Conservation (phyloP, 108 stramenopile genomes). For the Chaetoceros tenuissimus region DNA sequence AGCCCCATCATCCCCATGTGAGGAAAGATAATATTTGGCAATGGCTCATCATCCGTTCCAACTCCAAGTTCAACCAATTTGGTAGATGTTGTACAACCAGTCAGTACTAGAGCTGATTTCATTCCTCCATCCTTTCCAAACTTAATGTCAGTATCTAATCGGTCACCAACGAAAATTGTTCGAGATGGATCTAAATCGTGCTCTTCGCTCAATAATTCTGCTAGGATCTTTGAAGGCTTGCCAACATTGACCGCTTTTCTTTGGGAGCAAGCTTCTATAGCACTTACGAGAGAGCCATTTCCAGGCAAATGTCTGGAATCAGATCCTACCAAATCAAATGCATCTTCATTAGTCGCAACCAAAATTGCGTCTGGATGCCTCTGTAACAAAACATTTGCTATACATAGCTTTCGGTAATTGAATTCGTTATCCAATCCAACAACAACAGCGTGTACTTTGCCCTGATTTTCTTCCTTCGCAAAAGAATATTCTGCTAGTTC, state of each 20-base stretch:
- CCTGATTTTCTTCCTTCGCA: conserved; percentile 10
- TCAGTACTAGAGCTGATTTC: conserved; percentile 65
- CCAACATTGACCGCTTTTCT: conserved; percentile 67
- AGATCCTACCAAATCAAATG: conserved; percentile 60
- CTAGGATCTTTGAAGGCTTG: conserved; percentile 56
- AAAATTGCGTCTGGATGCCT: conserved; percentile 60
- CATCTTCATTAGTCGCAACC: conserved; percentile 77
- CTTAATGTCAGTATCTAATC: conserved; percentile 82
- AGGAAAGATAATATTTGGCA: conserved; percentile 52
- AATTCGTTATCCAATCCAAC: conserved; percentile 70
- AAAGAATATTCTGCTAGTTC: conserved; percentile 54
- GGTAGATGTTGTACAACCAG: conserved; percentile 56
- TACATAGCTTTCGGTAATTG: conserved; percentile 67
- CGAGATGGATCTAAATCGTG: conserved; percentile 31
- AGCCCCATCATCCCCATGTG: conserved; percentile 36
- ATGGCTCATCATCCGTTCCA: conserved; percentile 30
- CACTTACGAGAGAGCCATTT: conserved; percentile 58
- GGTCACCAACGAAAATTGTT: conserved; percentile 79
- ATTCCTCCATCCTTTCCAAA: conserved; percentile 66
- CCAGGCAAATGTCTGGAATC: conserved; percentile 68
- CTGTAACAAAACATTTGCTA: conserved; percentile 64
- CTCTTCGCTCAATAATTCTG: conserved; percentile 33
- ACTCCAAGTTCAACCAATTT: conserved; percentile 23
- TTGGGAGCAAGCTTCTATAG: conserved; percentile 52
- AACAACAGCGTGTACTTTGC: conserved; percentile 58